phyloP scores from a whole-genome alignment of 1,284 basidiomycete species.

The Apiotrichum mycotoxinovorans region DNA sequence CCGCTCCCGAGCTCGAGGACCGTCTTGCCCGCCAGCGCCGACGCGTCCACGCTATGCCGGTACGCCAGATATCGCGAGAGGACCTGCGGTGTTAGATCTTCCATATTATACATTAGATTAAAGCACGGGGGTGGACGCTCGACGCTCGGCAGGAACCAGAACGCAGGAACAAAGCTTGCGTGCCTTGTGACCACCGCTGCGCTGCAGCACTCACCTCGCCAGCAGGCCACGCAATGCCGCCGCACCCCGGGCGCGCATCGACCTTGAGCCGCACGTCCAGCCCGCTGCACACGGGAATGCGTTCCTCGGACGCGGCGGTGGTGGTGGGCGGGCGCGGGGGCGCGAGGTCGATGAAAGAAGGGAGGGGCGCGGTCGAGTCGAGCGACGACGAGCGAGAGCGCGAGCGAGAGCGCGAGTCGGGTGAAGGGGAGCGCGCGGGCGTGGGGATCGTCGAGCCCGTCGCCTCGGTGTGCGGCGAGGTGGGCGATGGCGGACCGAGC shows the following conservation, averaged over 20 bases:
- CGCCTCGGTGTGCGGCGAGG: too few relatives aligned
- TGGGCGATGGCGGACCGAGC: too few relatives aligned
- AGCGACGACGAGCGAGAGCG: constrained; percentile 29
- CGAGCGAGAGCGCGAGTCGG: constrained; percentile 7
- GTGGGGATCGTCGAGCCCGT: too few relatives aligned
- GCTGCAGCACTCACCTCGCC: constrained; percentile 70
- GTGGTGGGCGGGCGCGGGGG: constrained; percentile 39
- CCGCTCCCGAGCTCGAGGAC: constrained; percentile 79
- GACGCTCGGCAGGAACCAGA: too few relatives aligned
- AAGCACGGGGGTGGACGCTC: too few relatives aligned
- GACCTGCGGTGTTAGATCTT: constrained; percentile 57
- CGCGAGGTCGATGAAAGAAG: constrained; percentile 35
- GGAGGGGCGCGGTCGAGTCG: constrained; percentile 29
- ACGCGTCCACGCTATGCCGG: constrained; percentile 50
- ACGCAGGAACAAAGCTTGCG: too few relatives aligned
- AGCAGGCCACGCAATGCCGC: constrained; percentile 87
- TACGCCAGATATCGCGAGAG: constrained; percentile 67
- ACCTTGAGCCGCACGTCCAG: constrained; percentile 51
- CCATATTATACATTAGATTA: too few relatives aligned
- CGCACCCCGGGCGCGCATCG: constrained; percentile 80
- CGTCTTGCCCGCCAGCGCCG: constrained; percentile 56
- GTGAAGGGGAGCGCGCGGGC: not conserved
- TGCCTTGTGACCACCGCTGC: too few relatives aligned
- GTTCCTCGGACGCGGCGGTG: constrained; percentile 28
- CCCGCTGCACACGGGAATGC: constrained; percentile 29